These are phyloP conservation scores for Termitomyces sp. DNA, from an alignment of 768 basidiomycete genomes.

Conservation along the genomic window DNA sequence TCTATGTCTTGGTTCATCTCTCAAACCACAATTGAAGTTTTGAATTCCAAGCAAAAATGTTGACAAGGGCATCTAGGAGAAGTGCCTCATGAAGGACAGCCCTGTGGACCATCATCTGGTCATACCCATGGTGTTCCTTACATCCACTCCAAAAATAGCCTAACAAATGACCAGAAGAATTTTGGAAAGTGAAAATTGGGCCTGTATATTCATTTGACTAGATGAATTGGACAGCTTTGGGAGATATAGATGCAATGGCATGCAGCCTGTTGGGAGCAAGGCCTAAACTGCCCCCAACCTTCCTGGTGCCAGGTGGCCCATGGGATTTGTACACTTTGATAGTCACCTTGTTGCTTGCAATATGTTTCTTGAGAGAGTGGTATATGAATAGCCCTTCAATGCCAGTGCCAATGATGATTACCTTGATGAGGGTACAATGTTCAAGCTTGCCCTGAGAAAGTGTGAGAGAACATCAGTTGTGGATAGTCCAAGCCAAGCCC, in stretches of 20 bases:
- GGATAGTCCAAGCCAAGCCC: too few species aligned
- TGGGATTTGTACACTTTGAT: conserved; percentile 29
- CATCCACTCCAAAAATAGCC: conserved; percentile 22
- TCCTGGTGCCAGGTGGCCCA: conserved; percentile 21
- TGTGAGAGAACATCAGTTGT: too few species aligned
- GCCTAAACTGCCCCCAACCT: conserved; percentile 30
- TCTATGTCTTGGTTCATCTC: conserved; percentile 21
- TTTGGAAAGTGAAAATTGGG: conserved; percentile 12
- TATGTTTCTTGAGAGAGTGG: conserved; percentile 28
- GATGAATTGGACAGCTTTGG: conserved; percentile 24
- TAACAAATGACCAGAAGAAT: conserved; percentile 29
- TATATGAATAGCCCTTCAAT: conserved; percentile 28
- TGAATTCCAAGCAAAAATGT: conserved; percentile 25
- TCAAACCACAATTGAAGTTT: conserved; percentile 21
- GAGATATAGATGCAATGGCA: conserved; percentile 26
- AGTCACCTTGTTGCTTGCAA: conserved; percentile 9
- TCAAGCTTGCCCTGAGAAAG: too few species aligned
- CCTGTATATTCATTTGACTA: conserved; percentile 14
- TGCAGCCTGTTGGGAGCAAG: conserved; percentile 35
- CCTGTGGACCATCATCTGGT: conserved; percentile 27
- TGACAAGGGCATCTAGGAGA: conserved; percentile 21
- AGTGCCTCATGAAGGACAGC: conserved; percentile 29
- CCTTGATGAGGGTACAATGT: conserved; percentile 18
- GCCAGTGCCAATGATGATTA: conserved; percentile 30
- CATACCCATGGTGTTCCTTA: conserved; percentile 25